Evolutionary conservation across 352 stramenopile species (phyloP), one percentile per base, ranked within the genome.

Genomic region (Phytopythium oedochilum): DNA sequence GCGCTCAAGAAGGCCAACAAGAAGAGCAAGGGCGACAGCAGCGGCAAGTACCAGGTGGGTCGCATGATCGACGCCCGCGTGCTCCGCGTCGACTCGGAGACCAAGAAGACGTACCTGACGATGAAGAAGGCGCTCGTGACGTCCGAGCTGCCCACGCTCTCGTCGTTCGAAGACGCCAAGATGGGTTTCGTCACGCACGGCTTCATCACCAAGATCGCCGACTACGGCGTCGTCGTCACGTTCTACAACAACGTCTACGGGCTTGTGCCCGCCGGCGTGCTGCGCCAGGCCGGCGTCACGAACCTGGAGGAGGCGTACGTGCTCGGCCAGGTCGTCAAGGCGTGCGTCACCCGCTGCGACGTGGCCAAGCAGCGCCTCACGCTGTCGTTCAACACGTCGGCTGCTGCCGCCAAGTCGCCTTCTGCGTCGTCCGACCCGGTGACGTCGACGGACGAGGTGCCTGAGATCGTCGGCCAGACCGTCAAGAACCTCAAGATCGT

Each of bases 191-290:
- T 96, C 6, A 80, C 77, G 3, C 82, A 91, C 51, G 95, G 96
- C 15, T 98, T 96, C 67, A 87, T 99, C 53, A 97, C 92, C 18
- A 98, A 96, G 63, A 88, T 98, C 39, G 91, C 94, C 54, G 77
- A 96, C 23, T 92, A 88, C 54, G 92, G 93, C 23, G 70, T 99
- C 17, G 93, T 94, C 54, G 90, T 99, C 26, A 98, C 83, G 39
- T 99, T 99, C 64, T 98, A 96, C 81, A 96, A 97, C 65, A 92
- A 93, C 53, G 91, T 98, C 25, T 96, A 98, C 64, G 96, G 96
- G 26, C 70, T 96, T 31, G 90, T 98, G 7, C 89, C 86, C 0
- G 88, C 89, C 3, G 81, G 76, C 40, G 80, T 94, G 55, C 66
- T 99, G 26, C 74, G 79, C 26, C 66, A 88, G 42, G 86, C 88